These are phyloP conservation scores for Beta lomatogona DNA, from an alignment of 179 eudicot genomes.

Conservation along the genomic window DNA sequence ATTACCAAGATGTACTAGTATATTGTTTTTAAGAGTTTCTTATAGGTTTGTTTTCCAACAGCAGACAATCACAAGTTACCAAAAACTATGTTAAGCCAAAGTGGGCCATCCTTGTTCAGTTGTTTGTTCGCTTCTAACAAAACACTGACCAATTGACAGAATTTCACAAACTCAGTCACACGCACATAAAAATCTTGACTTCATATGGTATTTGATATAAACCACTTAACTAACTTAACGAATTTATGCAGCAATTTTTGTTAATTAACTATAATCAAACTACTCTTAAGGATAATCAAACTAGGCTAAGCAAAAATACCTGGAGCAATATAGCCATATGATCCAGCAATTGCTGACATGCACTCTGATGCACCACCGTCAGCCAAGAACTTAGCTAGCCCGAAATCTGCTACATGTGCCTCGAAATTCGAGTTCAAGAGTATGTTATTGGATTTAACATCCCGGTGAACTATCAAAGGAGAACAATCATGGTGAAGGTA, in stretches of 20 bases:
- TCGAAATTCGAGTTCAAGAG: conserved; percentile 69
- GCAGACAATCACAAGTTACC: conserved; percentile 28
- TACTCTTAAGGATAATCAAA: background rate
- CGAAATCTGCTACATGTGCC: conserved; percentile 95
- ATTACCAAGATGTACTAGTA: too few relatives aligned
- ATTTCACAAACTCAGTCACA: background rate
- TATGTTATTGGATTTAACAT: conserved; percentile 88
- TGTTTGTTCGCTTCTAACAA: background rate
- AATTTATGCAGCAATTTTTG: conserved; percentile 3
- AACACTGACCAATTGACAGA: conserved; percentile 22
- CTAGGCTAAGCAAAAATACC: conserved; percentile 43
- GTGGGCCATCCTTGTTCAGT: conserved; percentile 10
- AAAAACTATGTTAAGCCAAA: conserved; percentile 5
- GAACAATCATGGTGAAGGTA: conserved; percentile 93
- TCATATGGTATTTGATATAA: background rate
- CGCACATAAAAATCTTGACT: background rate
- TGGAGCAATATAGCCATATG: conserved; percentile 96
- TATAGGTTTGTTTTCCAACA: conserved; percentile 15
- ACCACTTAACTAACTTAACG: conserved; percentile 14
- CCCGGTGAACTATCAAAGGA: conserved; percentile 83
- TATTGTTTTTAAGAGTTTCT: background rate
- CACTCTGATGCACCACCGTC: conserved; percentile 77
- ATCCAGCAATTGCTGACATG: conserved; percentile 93
- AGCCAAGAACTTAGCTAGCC: conserved; percentile 75
- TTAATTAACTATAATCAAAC: background rate